Evolutionary conservation across 2,329 filamentous ascomycete genomes (phyloP), one percentile per base, ranked within the genome.

Genomic region (Mycosphaerella arachidis): DNA sequence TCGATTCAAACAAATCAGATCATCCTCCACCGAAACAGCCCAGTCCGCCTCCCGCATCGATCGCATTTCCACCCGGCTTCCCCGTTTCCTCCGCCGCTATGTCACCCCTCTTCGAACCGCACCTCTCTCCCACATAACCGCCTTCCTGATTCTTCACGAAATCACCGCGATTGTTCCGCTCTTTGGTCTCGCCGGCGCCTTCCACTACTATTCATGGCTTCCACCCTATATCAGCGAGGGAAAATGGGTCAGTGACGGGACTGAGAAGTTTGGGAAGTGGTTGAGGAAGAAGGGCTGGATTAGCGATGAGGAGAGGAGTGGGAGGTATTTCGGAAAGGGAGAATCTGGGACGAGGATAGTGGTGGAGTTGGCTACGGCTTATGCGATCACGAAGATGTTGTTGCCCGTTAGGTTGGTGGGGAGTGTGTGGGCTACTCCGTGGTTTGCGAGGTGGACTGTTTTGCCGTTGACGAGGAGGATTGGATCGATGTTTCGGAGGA

Each of bases 131-230:
- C 91, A 97, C 76, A 81, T 96, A 46, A 85, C 88, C 1, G 87
- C 93, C 0, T 99, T 99, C 74, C 79, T 97, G 10, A 79, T 97
- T 43, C 82, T 99, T 0, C 94, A 99, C 78, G 94, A 99, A 75
- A 73, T 97, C 48, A 97, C 94, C 0, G 93, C 94, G 9, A 78
- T 97, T 10, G 75, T 93, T 1, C 93, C 93, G 0, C 76, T 97
- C 0, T 73, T 95, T 43, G 87, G 84, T 0, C 82, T 97, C 1
- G 86, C 90, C 24, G 86, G 82, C 0, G 73, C 85, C 1, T 96
- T 99, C 74, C 90, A 97, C 76, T 92, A 91, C 72, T 86, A 85
- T 1, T 80, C 86, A 62, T 89, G 88, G 81, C 81, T 91, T 30
- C 92, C 93, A 0, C 75, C 81, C 4, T 79, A 78, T 64, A 74